Conservation (phyloP, 441 rosid genomes). For the Adansonia madagascariensis region DNA sequence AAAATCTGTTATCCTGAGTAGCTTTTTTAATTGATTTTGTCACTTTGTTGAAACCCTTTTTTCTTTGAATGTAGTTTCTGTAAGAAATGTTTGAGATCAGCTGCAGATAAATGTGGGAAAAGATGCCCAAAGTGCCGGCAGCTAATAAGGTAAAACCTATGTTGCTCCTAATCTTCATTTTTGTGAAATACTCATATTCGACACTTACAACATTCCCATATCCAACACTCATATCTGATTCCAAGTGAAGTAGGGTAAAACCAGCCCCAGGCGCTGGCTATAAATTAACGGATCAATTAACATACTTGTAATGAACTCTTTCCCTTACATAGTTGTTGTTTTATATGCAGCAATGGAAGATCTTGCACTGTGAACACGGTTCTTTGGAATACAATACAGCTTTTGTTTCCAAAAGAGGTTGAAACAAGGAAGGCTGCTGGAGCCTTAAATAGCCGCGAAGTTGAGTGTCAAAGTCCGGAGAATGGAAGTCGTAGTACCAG, state of each 20-base stretch:
- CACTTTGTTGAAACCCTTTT: background rate
- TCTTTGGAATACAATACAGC: constrained; percentile 98
- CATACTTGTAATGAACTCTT: background rate
- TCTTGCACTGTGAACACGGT: constrained; percentile 89
- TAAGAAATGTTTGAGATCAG: constrained; percentile 80
- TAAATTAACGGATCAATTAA: background rate
- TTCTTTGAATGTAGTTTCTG: constrained; percentile 64
- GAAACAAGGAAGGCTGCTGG: constrained; percentile 69
- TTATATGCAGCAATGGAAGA: constrained; percentile 72
- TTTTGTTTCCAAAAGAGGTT: constrained; percentile 84
- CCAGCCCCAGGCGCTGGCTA: background rate
- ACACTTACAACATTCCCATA: too few relatives aligned
- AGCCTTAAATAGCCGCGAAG: constrained; percentile 30
- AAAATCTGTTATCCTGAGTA: background rate
- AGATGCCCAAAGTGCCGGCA: constrained; percentile 95
- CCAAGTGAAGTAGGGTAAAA: constrained; percentile 44
- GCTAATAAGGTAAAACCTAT: constrained; percentile 61
- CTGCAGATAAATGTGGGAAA: constrained; percentile 91
- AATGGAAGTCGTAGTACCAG: constrained; percentile 26
- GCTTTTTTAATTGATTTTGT: constrained; percentile 15
- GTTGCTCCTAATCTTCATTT: too few relatives aligned
- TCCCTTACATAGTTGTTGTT: background rate
- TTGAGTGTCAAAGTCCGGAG: constrained; percentile 36
- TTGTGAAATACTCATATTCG: too few relatives aligned
- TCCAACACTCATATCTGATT: too few relatives aligned